Conservation (phyloP, 495 filamentous ascomycete genomes). For the Stereocaulon alpinum region DNA sequence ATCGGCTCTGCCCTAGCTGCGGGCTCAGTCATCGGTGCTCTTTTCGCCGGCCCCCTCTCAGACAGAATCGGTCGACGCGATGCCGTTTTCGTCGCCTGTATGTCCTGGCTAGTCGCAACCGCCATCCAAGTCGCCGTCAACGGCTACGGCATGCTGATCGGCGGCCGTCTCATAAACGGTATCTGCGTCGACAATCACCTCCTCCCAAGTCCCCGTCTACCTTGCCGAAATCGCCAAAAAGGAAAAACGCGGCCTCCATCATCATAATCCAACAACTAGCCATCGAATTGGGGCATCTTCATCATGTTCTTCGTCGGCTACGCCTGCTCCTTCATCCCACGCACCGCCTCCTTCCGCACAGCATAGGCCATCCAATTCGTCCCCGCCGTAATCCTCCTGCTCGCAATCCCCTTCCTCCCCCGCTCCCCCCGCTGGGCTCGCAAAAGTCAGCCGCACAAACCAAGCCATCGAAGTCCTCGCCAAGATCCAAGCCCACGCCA, state of each 20-base stretch:
- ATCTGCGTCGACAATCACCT: slow-evolving; percentile 65
- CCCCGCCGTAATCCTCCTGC: slow-evolving; percentile 51
- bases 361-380: slow-evolving; percentile 67
- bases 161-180: slow-evolving; percentile 61
- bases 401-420: slow-evolving; percentile 59
- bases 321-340: slow-evolving; percentile 50
- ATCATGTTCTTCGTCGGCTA: slow-evolving; percentile 39
- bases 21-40: slow-evolving; percentile 54
- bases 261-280: slow-evolving; percentile 68
- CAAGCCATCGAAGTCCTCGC: slow-evolving; percentile 60
- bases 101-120: slow-evolving; percentile 63
- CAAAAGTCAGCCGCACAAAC: slow-evolving; percentile 54
- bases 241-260: slow-evolving; percentile 53
- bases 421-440: slow-evolving; percentile 63
- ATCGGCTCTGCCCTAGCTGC: slow-evolving; percentile 58
- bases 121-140: slow-evolving; percentile 54
- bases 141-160: slow-evolving; percentile 53
- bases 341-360: slow-evolving; percentile 55
- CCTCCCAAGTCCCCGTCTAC: slow-evolving; percentile 74
- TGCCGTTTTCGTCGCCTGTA: slow-evolving; percentile 52
- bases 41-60: slow-evolving; percentile 54
- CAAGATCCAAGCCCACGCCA: slow-evolving; percentile 55
- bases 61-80: slow-evolving; percentile 56
- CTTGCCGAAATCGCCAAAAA: slow-evolving; percentile 62
- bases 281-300: slow-evolving; percentile 57